Evolutionary conservation across 805 yeast species (phyloP).

Genomic region (Candida ulmi): DNA sequence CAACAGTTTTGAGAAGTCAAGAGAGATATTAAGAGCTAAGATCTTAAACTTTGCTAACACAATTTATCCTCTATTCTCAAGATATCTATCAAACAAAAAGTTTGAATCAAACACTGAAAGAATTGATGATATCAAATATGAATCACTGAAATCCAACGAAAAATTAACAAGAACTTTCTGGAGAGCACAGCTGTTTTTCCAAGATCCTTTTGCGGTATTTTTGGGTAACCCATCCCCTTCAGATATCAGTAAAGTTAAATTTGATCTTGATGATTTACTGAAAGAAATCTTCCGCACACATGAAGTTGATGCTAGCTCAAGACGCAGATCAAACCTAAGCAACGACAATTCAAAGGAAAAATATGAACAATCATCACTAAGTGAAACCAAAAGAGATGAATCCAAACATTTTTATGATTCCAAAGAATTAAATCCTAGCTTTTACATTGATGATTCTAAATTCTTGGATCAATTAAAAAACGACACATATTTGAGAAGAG

Average conservation of each 20-base stretch:
- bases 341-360: conserved; percentile 4
- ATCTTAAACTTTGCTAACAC: conserved; percentile 11
- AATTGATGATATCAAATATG: conserved; percentile 2
- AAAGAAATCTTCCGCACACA: not conserved
- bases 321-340: not conserved
- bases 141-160: not conserved
- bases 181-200: conserved; percentile 14
- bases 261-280: not conserved
- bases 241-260: conserved; percentile 1
- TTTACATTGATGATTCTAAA: conserved; percentile 8
- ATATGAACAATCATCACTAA: conserved; percentile 6
- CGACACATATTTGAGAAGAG: conserved; percentile 14
- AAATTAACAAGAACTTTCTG: conserved; percentile 11
- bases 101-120: conserved; percentile 12
- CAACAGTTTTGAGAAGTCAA: conserved; percentile 11
- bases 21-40: conserved; percentile 15
- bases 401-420: conserved; percentile 8
- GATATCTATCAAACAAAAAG: conserved; percentile 10
- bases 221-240: not conserved
- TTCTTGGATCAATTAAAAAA: conserved; percentile 13
- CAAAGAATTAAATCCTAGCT: conserved; percentile 14
- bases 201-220: conserved; percentile 10
- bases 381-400: conserved; percentile 7
- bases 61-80: conserved; percentile 10
- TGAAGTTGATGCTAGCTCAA: not conserved